Percentiles rank a stretch among this genome's conserved stretches.
These are phyloP conservation scores for Lecanicillium sp. DNA, from an alignment of 2,329 filamentous ascomycete genomes.

Conservation along the genomic window DNA sequence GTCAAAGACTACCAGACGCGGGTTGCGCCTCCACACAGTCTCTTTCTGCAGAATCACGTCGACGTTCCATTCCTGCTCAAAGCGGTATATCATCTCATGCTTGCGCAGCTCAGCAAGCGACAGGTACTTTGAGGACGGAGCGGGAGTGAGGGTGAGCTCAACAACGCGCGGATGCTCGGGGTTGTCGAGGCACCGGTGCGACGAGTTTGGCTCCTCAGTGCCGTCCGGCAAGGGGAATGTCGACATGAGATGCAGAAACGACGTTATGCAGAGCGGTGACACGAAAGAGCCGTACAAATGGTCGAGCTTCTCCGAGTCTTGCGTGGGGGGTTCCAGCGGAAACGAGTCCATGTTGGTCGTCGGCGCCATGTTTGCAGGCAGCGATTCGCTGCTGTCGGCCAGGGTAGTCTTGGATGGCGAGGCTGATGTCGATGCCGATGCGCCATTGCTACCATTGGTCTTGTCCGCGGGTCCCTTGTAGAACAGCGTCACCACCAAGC, in stretches of 20 bases:
- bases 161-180: constrained; percentile 53
- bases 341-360: constrained; percentile 50
- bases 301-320: constrained; percentile 49
- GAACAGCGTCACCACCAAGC: constrained; percentile 54
- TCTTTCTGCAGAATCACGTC: constrained; percentile 73
- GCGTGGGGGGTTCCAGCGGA: constrained; percentile 49
- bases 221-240: constrained; percentile 47
- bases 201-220: constrained; percentile 46
- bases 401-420: constrained; percentile 18
- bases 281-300: constrained; percentile 59
- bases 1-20: constrained; percentile 87
- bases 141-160: constrained; percentile 55
- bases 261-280: constrained; percentile 56
- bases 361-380: constrained; percentile 49
- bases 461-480: constrained; percentile 41
- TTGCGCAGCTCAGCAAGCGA: constrained; percentile 63
- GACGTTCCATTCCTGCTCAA: constrained; percentile 83
- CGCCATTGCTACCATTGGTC: constrained; percentile 20
- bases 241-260: constrained; percentile 58
- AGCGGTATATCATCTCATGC: constrained; percentile 73
- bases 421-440: constrained; percentile 18
- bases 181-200: constrained; percentile 57
- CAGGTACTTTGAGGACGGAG: constrained; percentile 53
- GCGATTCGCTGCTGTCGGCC: constrained; percentile 24
- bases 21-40: constrained; percentile 66